phyloP scores from a whole-genome alignment of 768 basidiomycete genomes.

The Mycena amicta region DNA sequence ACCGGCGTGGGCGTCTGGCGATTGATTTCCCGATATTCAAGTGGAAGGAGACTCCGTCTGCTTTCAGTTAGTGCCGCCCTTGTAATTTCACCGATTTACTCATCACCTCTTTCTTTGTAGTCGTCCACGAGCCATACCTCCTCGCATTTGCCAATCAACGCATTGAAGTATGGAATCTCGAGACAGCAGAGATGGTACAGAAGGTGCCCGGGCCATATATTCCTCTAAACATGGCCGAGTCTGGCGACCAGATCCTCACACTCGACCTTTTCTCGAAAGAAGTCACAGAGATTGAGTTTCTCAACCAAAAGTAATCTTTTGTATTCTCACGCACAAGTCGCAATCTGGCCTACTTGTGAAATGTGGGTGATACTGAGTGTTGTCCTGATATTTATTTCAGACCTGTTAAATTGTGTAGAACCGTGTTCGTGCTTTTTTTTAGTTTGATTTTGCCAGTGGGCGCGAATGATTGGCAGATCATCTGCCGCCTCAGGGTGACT shows the following conservation, averaged over 20 bases:
- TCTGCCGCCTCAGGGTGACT: too few relatives aligned
- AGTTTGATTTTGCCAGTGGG: too few relatives aligned
- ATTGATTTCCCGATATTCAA: conserved; percentile 67
- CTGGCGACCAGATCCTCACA: background rate
- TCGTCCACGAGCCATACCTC: conserved; percentile 68
- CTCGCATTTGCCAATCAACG: conserved; percentile 77
- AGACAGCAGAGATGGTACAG: conserved; percentile 68
- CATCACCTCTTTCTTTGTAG: background rate
- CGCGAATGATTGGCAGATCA: too few relatives aligned
- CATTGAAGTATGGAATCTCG: conserved; percentile 75
- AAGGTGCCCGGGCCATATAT: conserved; percentile 55
- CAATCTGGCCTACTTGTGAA: too few relatives aligned
- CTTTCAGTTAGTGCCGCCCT: conserved; percentile 59
- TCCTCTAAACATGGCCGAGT: conserved; percentile 16
- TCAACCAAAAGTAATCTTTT: background rate
- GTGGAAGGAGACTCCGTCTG: conserved; percentile 70
- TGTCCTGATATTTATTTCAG: too few relatives aligned
- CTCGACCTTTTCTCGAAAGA: background rate
- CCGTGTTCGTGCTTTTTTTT: too few relatives aligned
- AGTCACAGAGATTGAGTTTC: background rate
- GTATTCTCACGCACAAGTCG: too few relatives aligned
- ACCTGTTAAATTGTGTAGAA: too few relatives aligned
- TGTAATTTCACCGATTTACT: background rate
- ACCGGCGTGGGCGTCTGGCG: conserved; percentile 73
- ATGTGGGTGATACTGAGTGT: too few relatives aligned